A percentile compares a stretch with the other conserved stretches of the same genome.
Evolutionary conservation across 805 yeast genomes (phyloP).

Genomic region (Candida takata): DNA sequence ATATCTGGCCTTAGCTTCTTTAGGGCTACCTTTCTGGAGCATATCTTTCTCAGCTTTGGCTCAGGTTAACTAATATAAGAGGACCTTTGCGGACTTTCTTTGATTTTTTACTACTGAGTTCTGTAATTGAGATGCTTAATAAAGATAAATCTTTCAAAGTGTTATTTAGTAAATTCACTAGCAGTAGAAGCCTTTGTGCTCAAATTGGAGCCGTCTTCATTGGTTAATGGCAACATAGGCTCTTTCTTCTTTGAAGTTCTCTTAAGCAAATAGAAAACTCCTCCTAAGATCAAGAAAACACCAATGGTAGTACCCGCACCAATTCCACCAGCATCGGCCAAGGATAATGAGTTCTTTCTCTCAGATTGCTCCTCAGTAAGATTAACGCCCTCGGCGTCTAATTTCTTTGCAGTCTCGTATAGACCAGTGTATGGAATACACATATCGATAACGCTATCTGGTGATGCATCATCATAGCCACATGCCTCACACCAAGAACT

Average conservation of each 20-base stretch:
- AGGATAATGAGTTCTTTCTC: slow-evolving; percentile 16
- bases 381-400: slow-evolving; percentile 26
- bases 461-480: slow-evolving; percentile 18
- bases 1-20: no score
- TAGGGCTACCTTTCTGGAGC: no score
- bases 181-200: no score
- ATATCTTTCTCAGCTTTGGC: no score
- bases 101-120: no score
- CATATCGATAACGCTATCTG: slow-evolving; percentile 21
- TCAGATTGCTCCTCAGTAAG: slow-evolving; percentile 16
- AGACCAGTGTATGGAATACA: slow-evolving; percentile 29
- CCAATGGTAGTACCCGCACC: slow-evolving; percentile 43
- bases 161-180: no score
- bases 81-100: no score
- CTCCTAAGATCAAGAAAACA: slow-evolving; percentile 31
- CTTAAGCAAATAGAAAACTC: slow-evolving; percentile 21
- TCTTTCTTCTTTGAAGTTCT: not conserved
- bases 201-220: no score
- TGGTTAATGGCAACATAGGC: slow-evolving; percentile 2
- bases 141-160: no score
- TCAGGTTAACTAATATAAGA: no score
- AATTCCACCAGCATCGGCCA: slow-evolving; percentile 44
- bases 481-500: slow-evolving; percentile 36
- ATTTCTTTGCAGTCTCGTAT: slow-evolving; percentile 26
- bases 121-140: no score